Base-by-base conservation (phyloP, 2,329 filamentous ascomycete species). In the Scorias spongiosa region DNA sequence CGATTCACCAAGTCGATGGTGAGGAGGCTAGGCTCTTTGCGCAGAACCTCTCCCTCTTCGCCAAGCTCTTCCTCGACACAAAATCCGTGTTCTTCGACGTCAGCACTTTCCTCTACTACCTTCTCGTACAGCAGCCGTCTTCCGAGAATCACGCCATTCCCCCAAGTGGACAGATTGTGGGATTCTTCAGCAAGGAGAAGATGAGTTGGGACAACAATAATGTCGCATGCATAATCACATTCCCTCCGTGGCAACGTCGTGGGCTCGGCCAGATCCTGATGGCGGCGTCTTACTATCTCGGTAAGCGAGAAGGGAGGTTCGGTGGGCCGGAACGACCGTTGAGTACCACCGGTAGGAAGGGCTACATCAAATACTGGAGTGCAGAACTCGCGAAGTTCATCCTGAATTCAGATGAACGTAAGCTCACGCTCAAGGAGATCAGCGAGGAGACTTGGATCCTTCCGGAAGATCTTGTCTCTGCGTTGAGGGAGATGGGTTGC, bases 101-200 rank as follows among this genome's bases (percentile, higher is more conserved):
- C 39, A 78, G 80, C 4, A 85, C 84, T 42, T 98, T 98, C 66
- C 80, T 93, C 53, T 98, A 94, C 70, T 96, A 93, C 61, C 75
- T 93, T 4, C 78, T 96, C 43, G 82, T 91, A 39, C 82, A 88
- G 57, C 51, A 48, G 20, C 42, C 38, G 5, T 82, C 78, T 8
- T 68, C 75, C 53, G 71, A 70, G 0, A 48, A 52, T n/a, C 47
- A 34, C 18, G 29, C 43, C 11, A 37, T 39, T 15, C 43, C 43
- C 12, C 48, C 53, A 14, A 43, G 55, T 29, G 54, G 54, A 11
- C 77, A 81, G 57, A 80, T 95, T 28, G 76, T 89, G 1, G 91
- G 91, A n/a, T 96, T 96, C 72, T 98, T 96, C 68, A 93, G 84
- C 50, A 96, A 98, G 61, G 91, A 98, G 63, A 96, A 96, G 62